Percentiles rank a stretch among this genome's conserved stretches.
These are phyloP conservation scores for Pinus tabuliformis DNA, from an alignment of 75 land plant species.

Conservation along the genomic window DNA sequence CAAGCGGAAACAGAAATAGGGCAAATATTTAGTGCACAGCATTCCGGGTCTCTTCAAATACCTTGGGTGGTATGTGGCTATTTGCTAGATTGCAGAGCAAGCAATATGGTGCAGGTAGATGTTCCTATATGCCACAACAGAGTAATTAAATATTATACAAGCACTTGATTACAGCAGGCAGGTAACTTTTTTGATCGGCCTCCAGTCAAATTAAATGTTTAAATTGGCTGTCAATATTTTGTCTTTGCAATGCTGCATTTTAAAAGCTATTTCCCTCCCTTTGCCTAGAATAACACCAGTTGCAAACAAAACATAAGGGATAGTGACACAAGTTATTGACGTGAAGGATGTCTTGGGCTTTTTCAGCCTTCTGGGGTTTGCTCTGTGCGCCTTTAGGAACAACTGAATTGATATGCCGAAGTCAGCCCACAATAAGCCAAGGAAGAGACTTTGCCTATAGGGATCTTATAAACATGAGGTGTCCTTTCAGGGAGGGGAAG, in stretches of 20 bases:
- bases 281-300: neutral
- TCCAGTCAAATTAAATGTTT: neutral
- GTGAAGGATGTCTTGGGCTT: neutral
- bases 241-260: neutral
- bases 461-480: neutral
- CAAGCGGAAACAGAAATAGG: neutral
- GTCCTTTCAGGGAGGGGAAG: neutral
- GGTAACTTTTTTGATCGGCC: constrained; percentile 9
- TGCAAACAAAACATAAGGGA: neutral
- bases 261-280: neutral
- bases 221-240: neutral
- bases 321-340: neutral
- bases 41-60: too few species aligned
- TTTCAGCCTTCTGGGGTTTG: neutral
- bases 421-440: neutral
- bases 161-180: neutral
- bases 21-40: neutral
- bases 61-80: neutral
- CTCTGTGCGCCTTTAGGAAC: neutral
- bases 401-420: too few species aligned
- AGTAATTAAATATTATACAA: neutral
- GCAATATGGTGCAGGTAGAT: constrained; percentile 3
- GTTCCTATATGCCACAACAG: neutral
- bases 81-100: neutral
- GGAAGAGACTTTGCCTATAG: neutral